phyloP scores from a whole-genome alignment of 495 filamentous ascomycete species.

The Rostrohypoxylon terebratum region DNA sequence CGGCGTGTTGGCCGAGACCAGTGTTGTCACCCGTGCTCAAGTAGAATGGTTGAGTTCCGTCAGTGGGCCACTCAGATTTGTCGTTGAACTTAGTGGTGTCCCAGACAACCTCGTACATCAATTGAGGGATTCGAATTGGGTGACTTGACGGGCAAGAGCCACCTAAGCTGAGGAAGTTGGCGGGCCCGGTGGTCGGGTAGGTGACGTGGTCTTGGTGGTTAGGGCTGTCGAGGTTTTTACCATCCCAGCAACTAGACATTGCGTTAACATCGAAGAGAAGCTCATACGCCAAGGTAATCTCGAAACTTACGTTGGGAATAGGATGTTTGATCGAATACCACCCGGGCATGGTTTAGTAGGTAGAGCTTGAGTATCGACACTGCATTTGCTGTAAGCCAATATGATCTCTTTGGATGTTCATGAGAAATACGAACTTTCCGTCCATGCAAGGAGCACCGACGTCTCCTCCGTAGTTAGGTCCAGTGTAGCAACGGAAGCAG shows the following conservation, averaged over 20 bases:
- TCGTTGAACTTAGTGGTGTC: constrained; percentile 62
- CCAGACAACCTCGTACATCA: constrained; percentile 66
- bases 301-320: constrained; percentile 61
- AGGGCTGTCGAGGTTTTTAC: constrained; percentile 64
- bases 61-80: constrained; percentile 57
- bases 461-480: constrained; percentile 63
- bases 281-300: not conserved
- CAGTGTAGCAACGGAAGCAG: constrained; percentile 64
- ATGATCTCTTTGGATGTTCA: not conserved
- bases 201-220: constrained; percentile 66
- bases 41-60: constrained; percentile 63
- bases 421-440: constrained; percentile 33
- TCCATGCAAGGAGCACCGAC: constrained; percentile 58
- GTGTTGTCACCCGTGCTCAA: constrained; percentile 59
- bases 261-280: constrained; percentile 13
- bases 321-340: constrained; percentile 65
- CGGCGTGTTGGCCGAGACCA: constrained; percentile 60
- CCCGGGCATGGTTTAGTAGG: constrained; percentile 57
- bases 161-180: constrained; percentile 59
- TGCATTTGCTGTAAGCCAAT: constrained; percentile 32
- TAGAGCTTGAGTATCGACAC: constrained; percentile 56
- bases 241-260: constrained; percentile 62
- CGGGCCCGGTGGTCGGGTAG: constrained; percentile 58
- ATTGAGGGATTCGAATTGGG: constrained; percentile 61
- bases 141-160: constrained; percentile 62